phyloP scores from a whole-genome alignment of 2,329 filamentous ascomycete genomes.

The Aureobasidium sp. region DNA sequence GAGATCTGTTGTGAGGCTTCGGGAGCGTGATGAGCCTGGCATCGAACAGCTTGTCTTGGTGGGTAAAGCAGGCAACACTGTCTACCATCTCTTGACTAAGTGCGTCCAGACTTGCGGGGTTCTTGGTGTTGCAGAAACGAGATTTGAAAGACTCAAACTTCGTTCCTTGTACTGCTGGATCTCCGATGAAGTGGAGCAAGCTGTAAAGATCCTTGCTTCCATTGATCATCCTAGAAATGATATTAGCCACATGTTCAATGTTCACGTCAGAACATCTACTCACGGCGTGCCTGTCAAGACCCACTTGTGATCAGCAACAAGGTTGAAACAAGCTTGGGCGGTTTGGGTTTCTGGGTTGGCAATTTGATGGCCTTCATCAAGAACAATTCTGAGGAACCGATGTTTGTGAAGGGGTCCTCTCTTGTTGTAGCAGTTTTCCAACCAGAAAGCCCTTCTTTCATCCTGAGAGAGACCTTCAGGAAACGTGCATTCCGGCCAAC shows the following conservation, averaged over 20 bases:
- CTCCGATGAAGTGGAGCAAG: slow-evolving; percentile 39
- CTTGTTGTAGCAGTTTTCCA: slow-evolving; percentile 24
- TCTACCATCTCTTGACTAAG: slow-evolving; percentile 9
- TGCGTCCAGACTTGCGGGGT: not conserved
- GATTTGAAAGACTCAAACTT: not conserved
- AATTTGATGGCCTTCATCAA: slow-evolving; percentile 53
- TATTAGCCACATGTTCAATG: not conserved
- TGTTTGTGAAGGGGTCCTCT: slow-evolving; percentile 35
- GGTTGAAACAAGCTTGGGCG: slow-evolving; percentile 39
- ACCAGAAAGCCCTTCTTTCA: slow-evolving; percentile 36
- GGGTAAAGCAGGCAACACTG: slow-evolving; percentile 51
- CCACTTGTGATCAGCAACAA: slow-evolving; percentile 36
- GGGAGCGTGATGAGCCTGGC: slow-evolving; percentile 50
- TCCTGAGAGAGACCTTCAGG: slow-evolving; percentile 14
- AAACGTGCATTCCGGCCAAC: slow-evolving; percentile 21
- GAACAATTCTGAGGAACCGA: slow-evolving; percentile 46
- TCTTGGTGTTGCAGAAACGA: not conserved
- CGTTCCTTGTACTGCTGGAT: not conserved
- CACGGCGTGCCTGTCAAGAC: slow-evolving; percentile 37
- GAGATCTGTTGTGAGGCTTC: slow-evolving; percentile 36
- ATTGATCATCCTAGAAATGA: slow-evolving; percentile 26
- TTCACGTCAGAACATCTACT: not conserved
- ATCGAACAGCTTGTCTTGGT: slow-evolving; percentile 47
- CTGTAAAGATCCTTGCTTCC: slow-evolving; percentile 28
- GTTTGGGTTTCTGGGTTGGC: slow-evolving; percentile 43